Evolutionary conservation across 441 rosid genomes (phyloP), one percentile per base, ranked within the genome.

Genomic region (Sinapis alba): DNA sequence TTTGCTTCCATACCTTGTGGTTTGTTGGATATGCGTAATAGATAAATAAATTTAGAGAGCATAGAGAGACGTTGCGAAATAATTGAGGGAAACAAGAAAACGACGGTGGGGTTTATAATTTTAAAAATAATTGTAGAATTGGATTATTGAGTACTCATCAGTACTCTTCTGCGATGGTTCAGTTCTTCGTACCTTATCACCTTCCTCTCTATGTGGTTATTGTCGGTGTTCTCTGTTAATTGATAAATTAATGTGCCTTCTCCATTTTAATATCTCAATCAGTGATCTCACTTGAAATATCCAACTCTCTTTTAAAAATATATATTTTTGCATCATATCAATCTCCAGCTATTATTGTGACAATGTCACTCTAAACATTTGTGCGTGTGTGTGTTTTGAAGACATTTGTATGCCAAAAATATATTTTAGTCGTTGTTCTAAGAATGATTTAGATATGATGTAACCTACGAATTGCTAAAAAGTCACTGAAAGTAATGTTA

Each of bases 71-170:
- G 74, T 76, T 76, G 34, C 24, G 80, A 77, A 71, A 77, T 77
- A 65, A 71, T 77, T 71, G 80, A 77, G 26, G 50, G 80, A 50
- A 77, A 77, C 76, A 58, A 77, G 68, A 77, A 77, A 77, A 65
- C 62, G 77, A 72, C 56, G 58, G 80, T 77, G 65, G 80, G 77
- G 80, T 72, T 65, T 71, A 77, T 72, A 77, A 18, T 16, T 32
- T 34, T 11, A 0, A 3, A 32, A 71, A 77, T 77, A 71, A 65
- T 77, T 65, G 72, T 59, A 27, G 54, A 60, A 50, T 7, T 76
- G 63, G 72, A 65, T 77, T 77, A 77, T 77, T 65, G 72, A 65
- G 76, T 77, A 77, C 76, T 71, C 65, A 47, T 8, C 53, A 68
- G 76, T 71, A 71, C 80, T 60, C 62, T 60, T 71, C 68, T 77